These are phyloP conservation scores for Pyricularia sp. DNA, from an alignment of 2,329 filamentous ascomycete genomes.

Conservation along the genomic window DNA sequence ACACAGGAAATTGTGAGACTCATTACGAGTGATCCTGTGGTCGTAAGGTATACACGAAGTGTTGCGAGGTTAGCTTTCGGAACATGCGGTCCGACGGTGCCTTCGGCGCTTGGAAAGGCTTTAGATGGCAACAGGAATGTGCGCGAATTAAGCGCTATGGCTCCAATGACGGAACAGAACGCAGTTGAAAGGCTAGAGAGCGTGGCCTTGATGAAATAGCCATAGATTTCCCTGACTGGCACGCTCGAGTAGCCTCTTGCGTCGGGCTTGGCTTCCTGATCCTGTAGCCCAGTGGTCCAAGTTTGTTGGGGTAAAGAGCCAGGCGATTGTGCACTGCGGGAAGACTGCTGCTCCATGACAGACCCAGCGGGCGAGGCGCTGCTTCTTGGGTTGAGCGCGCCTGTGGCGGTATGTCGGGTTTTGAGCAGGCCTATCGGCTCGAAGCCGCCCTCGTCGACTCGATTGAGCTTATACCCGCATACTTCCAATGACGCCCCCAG, in stretches of 20 bases:
- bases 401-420: slow-evolving; percentile 27
- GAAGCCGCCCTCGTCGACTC: slow-evolving; percentile 40
- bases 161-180: slow-evolving; percentile 38
- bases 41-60: slow-evolving; percentile 45
- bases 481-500: slow-evolving; percentile 32
- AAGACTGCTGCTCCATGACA: slow-evolving; percentile 23
- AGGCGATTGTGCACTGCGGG: slow-evolving; percentile 22
- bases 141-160: slow-evolving; percentile 43
- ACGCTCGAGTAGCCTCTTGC: slow-evolving; percentile 23
- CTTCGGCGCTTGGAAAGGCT: slow-evolving; percentile 19
- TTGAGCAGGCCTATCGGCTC: slow-evolving; percentile 40
- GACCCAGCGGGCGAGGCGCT: slow-evolving; percentile 34
- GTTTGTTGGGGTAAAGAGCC: slow-evolving; percentile 12
- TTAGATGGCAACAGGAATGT: slow-evolving; percentile 36
- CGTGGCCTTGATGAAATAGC: slow-evolving; percentile 44
- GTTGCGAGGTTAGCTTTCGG: slow-evolving; percentile 32
- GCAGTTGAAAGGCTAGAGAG: slow-evolving; percentile 38
- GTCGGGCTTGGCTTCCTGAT: slow-evolving; percentile 24
- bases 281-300: slow-evolving; percentile 10
- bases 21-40: slow-evolving; percentile 42
- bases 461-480: slow-evolving; percentile 31
- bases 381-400: slow-evolving; percentile 32
- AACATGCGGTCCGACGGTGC: slow-evolving; percentile 8
- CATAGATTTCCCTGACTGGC: slow-evolving; percentile 36
- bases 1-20: slow-evolving; percentile 37